Base-by-base conservation (phyloP, 1,284 basidiomycete genomes). In the Rhodofomes roseus region DNA sequence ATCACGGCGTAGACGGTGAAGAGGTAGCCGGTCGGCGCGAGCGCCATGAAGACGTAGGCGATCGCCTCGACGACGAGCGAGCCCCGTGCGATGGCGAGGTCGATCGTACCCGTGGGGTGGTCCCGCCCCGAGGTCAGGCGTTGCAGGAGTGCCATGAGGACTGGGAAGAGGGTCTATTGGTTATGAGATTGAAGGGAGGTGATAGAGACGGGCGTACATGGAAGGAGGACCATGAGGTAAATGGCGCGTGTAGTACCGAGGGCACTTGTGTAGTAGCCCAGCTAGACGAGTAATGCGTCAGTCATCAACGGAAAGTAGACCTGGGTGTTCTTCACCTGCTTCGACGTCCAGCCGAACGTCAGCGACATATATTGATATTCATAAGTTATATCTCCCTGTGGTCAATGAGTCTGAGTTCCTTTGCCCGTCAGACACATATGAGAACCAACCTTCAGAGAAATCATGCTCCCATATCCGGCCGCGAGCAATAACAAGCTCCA, bases 221-320 rank as follows among this genome's bases (percentile, higher is more conserved):
- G 93, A 6, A 94, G 73, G 25, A 92, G 62, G 5, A 85, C 60
- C 1, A 86, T 77, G 61, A 95, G 75, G 61, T 84, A 82, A 1
- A 84, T 23, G 1, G 89, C 87, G 5, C 91, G 80, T 2, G 78
- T 73, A 22, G 78, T 74, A n/a, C 86, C 84, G 12, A 86, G 69
- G 5, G 84, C 62, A 57, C 85, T 90, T 54, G 95, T 73, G 75
- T 82, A 93, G 63, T 93, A 93, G 7, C 91, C 92, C 12, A 91
- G 73, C 89, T 94, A 16, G 56, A 22, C 34, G 25, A 14, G 3
- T 31, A 31, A 1, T 34, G n/a, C 23, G 4, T 55, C 5, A 22
- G 25, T 11, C 36, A 36, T 34, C 29, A 11, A 29, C 5, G 12
- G 52, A 40, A 51, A 23, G 31, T 22, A 54, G 4, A 29, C 5